Evolutionary conservation across 2,329 filamentous ascomycete species (phyloP), one percentile per base, ranked within the genome.

Genomic region (Calycina herbarum): DNA sequence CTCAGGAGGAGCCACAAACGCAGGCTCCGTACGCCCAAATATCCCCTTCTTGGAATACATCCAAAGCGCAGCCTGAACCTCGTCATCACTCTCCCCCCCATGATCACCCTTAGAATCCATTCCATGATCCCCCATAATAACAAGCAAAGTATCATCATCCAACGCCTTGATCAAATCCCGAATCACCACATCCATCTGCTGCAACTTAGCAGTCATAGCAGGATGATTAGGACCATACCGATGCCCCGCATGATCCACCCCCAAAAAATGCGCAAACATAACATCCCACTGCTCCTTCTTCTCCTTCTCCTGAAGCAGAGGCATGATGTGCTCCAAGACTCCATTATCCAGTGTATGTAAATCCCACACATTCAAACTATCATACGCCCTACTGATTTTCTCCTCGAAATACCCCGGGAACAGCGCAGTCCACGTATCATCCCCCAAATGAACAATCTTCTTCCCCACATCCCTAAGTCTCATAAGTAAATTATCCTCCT

Each of bases 291-390:
- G 85, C 5, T 80, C 84, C 61, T 84, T 82, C 74, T 88, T 88
- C 59, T 85, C 82, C 0, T 85, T 77, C 10, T 64, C 42, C 59
- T 89, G 82, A 68, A 99, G 78, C 2, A 98, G 83, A 1, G 95
- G 95, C 67, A 95, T 90, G 6, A 99, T 88, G 78, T 98, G 91
- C 71, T 96, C 91, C 13, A 89, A 90, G 29, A 99, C 95, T 0
- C 95, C 95, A 74, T 97, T 94, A 76, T 99, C 95, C 2, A 99
- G 92, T 0, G 95, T 98, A 77, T 98, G 93, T 73, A 99, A 79
- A 77, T 99, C 95, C 93, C 93, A 97, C 6, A 98, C 95, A 75
- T 98, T 97, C 80, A 99, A 96, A 68, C 94, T 98, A 77, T 98
- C 94, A 77, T 97, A 99, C 0, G 95, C 87, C 72, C 84, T 87